Evolutionary conservation across 176 grass and related monocot species (phyloP).

Genomic region (Calamus simplicifolius): DNA sequence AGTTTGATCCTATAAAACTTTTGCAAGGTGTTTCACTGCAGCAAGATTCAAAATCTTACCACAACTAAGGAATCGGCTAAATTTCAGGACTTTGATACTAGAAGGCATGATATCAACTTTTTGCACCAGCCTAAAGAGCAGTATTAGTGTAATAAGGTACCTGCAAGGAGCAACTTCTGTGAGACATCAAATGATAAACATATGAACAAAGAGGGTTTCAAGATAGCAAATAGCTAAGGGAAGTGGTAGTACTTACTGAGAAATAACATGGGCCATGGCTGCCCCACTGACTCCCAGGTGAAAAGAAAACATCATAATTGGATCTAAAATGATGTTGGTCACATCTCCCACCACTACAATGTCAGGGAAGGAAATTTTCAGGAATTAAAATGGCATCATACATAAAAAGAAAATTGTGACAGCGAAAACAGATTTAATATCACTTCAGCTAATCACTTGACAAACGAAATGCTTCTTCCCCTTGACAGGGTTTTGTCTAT

Average conservation of each 20-base stretch:
- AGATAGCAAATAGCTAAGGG: background rate
- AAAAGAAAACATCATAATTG: slow-evolving; percentile 92
- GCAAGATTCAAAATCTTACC: slow-evolving; percentile 36
- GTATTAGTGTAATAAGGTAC: slow-evolving; percentile 83
- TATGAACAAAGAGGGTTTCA: background rate
- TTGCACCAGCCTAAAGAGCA: slow-evolving; percentile 53
- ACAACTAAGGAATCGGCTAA: slow-evolving; percentile 79
- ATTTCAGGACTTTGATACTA: slow-evolving; percentile 82
- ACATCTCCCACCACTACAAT: slow-evolving; percentile 75
- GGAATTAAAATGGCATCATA: background rate
- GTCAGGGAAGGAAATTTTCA: slow-evolving; percentile 7
- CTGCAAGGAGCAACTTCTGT: slow-evolving; percentile 29
- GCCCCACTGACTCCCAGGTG: slow-evolving; percentile 85
- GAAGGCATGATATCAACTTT: slow-evolving; percentile 79
- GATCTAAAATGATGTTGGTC: slow-evolving; percentile 81
- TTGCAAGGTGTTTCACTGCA: no score
- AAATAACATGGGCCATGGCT: slow-evolving; percentile 85
- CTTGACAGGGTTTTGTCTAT: no score
- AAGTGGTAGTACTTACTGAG: slow-evolving; percentile 58
- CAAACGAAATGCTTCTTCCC: no score
- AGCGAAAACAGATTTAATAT: no score
- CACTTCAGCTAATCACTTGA: no score
- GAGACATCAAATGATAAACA: background rate
- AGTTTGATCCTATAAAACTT: no score
- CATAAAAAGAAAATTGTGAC: no score